Base-by-base conservation (phyloP, 1,284 basidiomycete species). In the Afroboletus lepidellus region DNA sequence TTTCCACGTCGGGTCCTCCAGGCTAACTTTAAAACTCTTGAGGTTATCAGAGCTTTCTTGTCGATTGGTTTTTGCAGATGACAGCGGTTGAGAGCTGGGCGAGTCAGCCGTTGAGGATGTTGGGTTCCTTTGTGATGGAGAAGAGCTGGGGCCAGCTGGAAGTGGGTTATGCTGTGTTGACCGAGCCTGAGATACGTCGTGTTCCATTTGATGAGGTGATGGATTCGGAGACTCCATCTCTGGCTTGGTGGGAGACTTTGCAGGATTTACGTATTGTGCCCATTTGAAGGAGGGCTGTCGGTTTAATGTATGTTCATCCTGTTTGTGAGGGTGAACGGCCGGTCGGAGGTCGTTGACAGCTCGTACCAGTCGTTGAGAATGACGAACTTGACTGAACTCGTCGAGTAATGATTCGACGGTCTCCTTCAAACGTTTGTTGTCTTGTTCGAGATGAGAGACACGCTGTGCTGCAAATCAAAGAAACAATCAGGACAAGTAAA, bases 1-100 rank as follows among this genome's bases (percentile, higher is more conserved):
- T 66, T 97, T 98, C 87, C 92, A 96, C 50, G 95, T 97, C 0
- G 97, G 96, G 70, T 99, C 97, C 56, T 99, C 96, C 56, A 99
- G 72, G 57, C 92, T 90, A 58, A 92, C 89, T 71, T 92, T 92
- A 78, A 92, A 92, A 65, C 87, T 90, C 75, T 91, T 91, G 57
- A 91, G 74, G 56, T 88, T 90, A 60, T 90, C 88, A 15, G 83
- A 77, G 60, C 81, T 87, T 38, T 89, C 87, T 62, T 85, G 81
- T 39, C 80, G 76, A 59, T 78, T 81, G 6, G 76, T 69, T 32
- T 64, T 68, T 5, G 64, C 51, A 5, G 74, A 66, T 3, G 66
- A 46, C 15, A 33, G 60, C 41, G 52, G 67, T 54, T 59, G 64
- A 57, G 57, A 61, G 51, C 67, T 68, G 5, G 74, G 70, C 2